Base-by-base conservation (phyloP, 2,329 filamentous ascomycete species). In the Claviceps sorghi region DNA sequence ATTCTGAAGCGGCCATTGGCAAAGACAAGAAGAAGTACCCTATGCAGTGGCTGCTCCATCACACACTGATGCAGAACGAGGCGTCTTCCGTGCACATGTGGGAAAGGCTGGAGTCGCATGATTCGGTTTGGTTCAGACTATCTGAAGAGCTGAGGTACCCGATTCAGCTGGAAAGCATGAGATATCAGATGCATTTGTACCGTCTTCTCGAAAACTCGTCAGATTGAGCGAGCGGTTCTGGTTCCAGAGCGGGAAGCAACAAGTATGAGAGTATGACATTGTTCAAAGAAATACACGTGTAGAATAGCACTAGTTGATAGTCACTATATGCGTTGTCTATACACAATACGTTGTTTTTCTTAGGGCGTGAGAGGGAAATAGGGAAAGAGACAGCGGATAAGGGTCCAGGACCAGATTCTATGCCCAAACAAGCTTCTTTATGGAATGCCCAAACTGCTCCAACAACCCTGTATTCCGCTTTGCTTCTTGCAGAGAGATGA, bases 381-480 rank as follows among this genome's bases (percentile, higher is more conserved):
- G n/a, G 41, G 26, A 17, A 8, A 21, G n/a, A 6, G 36, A 32
- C 13, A 32, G 38, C 13, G n/a, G 17, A 9, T 11, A 11, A 11
- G 21, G 15, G 32, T 17, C 17, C 13, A 41, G 17, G 10, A 40
- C 21, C 13, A 30, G n/a, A 29, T 51, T 56, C 41, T 61, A 77
- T 48, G 78, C 78, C 93, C 93, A 97, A 13, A 98, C 89, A 64
- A 97, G 69, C 73, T 88, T 95, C 78, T 95, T 96, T 61, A 97
- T 76, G 54, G 84, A 86, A 72, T 97, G 89, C 1, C 89, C 88
- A 62, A 94, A 69, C 65, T 91, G 84, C 68, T 96, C 91, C 50
- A 97, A 66, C 60, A 94, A 75, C 0, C 89, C 87, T 0, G 91
- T 96, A 55, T 84, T 89, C 72, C 79, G 86, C 75, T 80, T 91